Conservation (phyloP, 768 basidiomycete species). For the Mycena pura region DNA sequence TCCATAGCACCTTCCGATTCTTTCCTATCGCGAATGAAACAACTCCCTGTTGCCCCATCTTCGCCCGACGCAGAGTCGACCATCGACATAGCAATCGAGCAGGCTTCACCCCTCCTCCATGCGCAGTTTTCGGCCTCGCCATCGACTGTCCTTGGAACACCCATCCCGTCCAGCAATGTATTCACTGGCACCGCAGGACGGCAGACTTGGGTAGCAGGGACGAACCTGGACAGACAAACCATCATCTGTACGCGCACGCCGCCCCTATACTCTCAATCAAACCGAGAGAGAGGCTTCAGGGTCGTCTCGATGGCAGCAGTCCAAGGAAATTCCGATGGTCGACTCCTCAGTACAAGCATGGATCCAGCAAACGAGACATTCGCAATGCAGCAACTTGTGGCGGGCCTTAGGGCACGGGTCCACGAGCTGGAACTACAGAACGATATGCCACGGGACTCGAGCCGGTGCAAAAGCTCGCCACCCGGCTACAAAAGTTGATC, state of each 20-base stretch:
- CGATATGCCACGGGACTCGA: not conserved
- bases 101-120: not conserved
- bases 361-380: not conserved
- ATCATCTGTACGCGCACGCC: not conserved
- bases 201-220: not conserved
- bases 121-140: not conserved
- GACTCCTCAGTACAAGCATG: too few species aligned
- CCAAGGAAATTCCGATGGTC: not conserved
- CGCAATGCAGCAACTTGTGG: not conserved
- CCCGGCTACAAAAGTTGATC: not conserved
- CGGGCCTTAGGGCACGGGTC: not conserved
- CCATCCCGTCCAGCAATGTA: not conserved
- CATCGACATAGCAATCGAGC: not conserved
- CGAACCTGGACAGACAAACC: not conserved
- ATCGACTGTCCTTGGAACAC: not conserved
- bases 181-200: not conserved
- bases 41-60: not conserved
- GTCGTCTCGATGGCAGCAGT: not conserved
- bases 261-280: not conserved
- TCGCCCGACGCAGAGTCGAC: not conserved
- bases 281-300: not conserved
- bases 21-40: not conserved
- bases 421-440: slow-evolving; percentile 2
- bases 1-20: not conserved
- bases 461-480: not conserved